Evolutionary conservation across 164 flowering plant genomes (phyloP).

Genomic region (Buxus sempervirens): DNA sequence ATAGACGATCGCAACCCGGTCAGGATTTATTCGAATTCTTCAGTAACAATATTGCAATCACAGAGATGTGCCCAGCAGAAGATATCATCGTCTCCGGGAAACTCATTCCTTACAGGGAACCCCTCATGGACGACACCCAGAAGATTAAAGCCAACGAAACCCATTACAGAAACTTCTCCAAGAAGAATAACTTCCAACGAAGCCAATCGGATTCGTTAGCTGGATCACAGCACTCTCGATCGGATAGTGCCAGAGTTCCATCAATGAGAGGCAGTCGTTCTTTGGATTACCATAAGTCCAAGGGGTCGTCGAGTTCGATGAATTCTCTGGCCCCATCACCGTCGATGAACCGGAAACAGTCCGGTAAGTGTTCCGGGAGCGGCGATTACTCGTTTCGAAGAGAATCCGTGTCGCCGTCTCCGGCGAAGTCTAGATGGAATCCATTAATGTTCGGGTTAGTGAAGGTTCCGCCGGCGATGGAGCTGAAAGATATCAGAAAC

Average conservation of each 20-base stretch:
- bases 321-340: neutral
- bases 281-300: slow-evolving; percentile 30
- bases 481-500: slow-evolving; percentile 51
- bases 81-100: slow-evolving; percentile 56
- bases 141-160: neutral
- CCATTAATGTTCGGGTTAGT: slow-evolving; percentile 41
- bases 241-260: slow-evolving; percentile 9
- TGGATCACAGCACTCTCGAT: slow-evolving; percentile 19
- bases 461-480: slow-evolving; percentile 67
- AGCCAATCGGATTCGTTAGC: slow-evolving; percentile 37
- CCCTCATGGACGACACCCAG: neutral
- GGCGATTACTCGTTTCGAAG: slow-evolving; percentile 3
- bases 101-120: slow-evolving; percentile 36
- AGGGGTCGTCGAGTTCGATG: slow-evolving; percentile 19
- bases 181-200: slow-evolving; percentile 6
- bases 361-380: slow-evolving; percentile 10
- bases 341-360: slow-evolving; percentile 9
- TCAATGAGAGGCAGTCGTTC: slow-evolving; percentile 34
- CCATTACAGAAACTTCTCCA: neutral
- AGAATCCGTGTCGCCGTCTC: neutral
- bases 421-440: slow-evolving; percentile 30
- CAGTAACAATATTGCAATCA: slow-evolving; percentile 17
- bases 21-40: slow-evolving; percentile 53
- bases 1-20: slow-evolving; percentile 16
- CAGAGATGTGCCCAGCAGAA: slow-evolving; percentile 48